Conservation (phyloP, 2,329 filamentous ascomycete genomes). For the Fusarium gaditjirri region DNA sequence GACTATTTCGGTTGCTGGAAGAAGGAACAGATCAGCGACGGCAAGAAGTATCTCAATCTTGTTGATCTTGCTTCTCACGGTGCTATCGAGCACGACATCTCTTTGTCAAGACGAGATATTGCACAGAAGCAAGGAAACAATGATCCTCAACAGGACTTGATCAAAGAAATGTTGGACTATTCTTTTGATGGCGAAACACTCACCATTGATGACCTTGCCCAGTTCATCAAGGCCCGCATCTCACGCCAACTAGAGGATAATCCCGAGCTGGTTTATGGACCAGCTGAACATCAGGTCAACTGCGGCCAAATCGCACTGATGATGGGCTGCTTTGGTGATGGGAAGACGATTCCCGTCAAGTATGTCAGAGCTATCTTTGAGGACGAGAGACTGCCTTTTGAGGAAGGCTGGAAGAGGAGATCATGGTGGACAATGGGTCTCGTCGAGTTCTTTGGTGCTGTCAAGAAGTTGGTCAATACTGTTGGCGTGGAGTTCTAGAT, state of each 20-base stretch:
- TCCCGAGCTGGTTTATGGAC: conserved; percentile 5
- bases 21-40: background rate
- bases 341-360: conserved; percentile 1
- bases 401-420: conserved; percentile 36
- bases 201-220: background rate
- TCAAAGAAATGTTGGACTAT: background rate
- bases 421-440: conserved; percentile 37
- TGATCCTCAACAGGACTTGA: conserved; percentile 6
- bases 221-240: conserved; percentile 14
- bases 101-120: conserved; percentile 5
- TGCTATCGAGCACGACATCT: conserved; percentile 21
- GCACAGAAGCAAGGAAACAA: conserved; percentile 11
- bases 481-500: conserved; percentile 3
- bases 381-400: conserved; percentile 36
- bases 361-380: conserved; percentile 37
- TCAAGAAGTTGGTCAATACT: background rate
- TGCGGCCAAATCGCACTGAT: conserved; percentile 14
- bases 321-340: conserved; percentile 18
- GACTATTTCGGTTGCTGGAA: conserved; percentile 21
- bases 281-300: conserved; percentile 15
- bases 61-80: conserved; percentile 6
- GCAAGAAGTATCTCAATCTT: conserved; percentile 20
- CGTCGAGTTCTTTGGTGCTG: conserved; percentile 23
- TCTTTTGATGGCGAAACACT: background rate
- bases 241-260: conserved; percentile 1